Base-by-base conservation (phyloP, 2,329 filamentous ascomycete species). In the Sporothrix humicola region DNA sequence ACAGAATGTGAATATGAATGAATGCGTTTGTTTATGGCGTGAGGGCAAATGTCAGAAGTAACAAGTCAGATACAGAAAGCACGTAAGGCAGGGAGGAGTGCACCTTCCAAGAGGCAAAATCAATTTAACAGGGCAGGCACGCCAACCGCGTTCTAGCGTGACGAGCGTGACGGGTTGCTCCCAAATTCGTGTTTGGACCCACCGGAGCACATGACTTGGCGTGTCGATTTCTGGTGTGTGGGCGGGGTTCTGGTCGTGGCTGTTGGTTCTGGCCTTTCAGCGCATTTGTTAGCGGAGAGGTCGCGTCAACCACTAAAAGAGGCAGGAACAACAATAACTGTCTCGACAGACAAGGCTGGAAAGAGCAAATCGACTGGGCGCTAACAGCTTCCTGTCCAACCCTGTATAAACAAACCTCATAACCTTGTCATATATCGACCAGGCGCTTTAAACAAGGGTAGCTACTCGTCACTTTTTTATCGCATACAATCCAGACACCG, bases 101-200 rank as follows among this genome's bases (percentile, higher is more conserved):
- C 15, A 9, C 56, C n/a, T 54, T 46, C 20, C 15, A 65, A 15
- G 48, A 44, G 15, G 26, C 20, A 68, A 74, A 73, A 74, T 75
- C 72, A 75, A 77, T 76, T 74, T 76, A 75, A 58, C 20, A 61
- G 56, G 71, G 73, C 71, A 56, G 63, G 78, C 79, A 77, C 78
- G 74, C 69, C 54, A 69, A 78, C 78, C 61, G 77, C 77, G 77
- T 77, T 75, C 68, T 74, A 75, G 77, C 79, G 78, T 79, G 79
- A 79, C 78, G 74, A 79, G 79, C 78, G 75, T 75, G 79, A 76
- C 73, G 50, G 73, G 20, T 74, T 77, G 76, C 77, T 77, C 77
- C 77, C 58, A 71, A 61, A 66, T 42, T 66, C 73, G 73, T 76
- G 74, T 75, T 74, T 70, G 69, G 74, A 48, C 72, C 75, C 74